Conservation (phyloP, 305 asterid species). For the Fraxinus nigra region DNA sequence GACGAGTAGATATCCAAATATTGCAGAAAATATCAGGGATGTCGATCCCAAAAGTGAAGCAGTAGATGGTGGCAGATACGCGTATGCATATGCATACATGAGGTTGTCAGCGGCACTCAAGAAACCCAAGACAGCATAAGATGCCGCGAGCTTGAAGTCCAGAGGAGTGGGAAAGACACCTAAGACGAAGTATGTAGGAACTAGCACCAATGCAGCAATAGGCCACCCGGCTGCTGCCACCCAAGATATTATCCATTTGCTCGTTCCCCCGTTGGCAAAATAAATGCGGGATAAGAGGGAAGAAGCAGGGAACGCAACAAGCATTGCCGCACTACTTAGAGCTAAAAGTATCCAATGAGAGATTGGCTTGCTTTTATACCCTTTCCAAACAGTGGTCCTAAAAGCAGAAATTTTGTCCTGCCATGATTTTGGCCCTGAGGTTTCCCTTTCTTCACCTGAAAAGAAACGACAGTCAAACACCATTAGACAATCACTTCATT, state of each 20-base stretch:
- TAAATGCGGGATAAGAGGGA: slow-evolving; percentile 86
- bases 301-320: slow-evolving; percentile 74
- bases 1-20: slow-evolving; percentile 72
- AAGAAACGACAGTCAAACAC: slow-evolving; percentile 15
- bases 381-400: slow-evolving; percentile 29
- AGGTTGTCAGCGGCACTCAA: slow-evolving; percentile 77
- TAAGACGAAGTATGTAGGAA: slow-evolving; percentile 51
- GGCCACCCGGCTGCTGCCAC: slow-evolving; percentile 94
- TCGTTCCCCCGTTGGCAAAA: slow-evolving; percentile 71
- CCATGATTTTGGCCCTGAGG: slow-evolving; percentile 30
- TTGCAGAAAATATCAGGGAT: slow-evolving; percentile 60
- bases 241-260: slow-evolving; percentile 92
- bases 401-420: slow-evolving; percentile 32
- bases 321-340: slow-evolving; percentile 66
- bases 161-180: slow-evolving; percentile 59
- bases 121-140: slow-evolving; percentile 65
- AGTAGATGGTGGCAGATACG: slow-evolving; percentile 85
- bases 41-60: slow-evolving; percentile 81
- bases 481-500: neutral
- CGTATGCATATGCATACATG: slow-evolving; percentile 88
- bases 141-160: slow-evolving; percentile 42
- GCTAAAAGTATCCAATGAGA: slow-evolving; percentile 73
- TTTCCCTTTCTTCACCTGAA: slow-evolving; percentile 47
- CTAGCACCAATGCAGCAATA: slow-evolving; percentile 50
- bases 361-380: slow-evolving; percentile 55